phyloP scores from a whole-genome alignment of 1,284 basidiomycete species.

The Heterobasidion irregulare region DNA sequence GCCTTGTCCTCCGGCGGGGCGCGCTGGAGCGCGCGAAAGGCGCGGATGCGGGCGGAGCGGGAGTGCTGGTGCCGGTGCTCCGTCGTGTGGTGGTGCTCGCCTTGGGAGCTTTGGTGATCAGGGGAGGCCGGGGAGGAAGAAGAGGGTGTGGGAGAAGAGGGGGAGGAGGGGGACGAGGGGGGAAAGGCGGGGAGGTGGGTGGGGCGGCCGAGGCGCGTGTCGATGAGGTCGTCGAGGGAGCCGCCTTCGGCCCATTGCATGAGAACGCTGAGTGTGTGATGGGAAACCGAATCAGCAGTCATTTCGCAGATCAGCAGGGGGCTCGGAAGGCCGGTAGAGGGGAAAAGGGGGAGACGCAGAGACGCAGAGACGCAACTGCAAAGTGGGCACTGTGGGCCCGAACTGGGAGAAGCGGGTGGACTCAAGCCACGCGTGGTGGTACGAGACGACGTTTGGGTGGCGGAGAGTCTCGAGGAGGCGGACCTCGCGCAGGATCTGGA shows the following conservation, averaged over 20 bases:
- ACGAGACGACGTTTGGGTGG: conserved; percentile 90
- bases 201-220: conserved; percentile 54
- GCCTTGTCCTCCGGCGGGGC: conserved; percentile 58
- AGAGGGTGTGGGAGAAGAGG: conserved; percentile 16
- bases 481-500: conserved; percentile 76
- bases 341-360: too few species aligned
- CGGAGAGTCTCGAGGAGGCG: conserved; percentile 79
- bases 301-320: background rate
- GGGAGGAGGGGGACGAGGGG: conserved; percentile 18
- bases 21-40: conserved; percentile 62
- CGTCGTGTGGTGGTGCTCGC: too few species aligned
- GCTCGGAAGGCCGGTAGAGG: too few species aligned
- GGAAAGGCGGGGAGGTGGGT: conserved; percentile 12
- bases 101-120: background rate
- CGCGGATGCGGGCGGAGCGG: conserved; percentile 63
- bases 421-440: conserved; percentile 95
- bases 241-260: conserved; percentile 95
- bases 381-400: conserved; percentile 74
- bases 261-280: conserved; percentile 48
- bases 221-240: conserved; percentile 75
- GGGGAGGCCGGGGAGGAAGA: conserved; percentile 9
- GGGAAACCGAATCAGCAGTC: background rate
- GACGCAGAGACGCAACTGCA: conserved; percentile 17
- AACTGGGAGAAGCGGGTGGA: conserved; percentile 76
- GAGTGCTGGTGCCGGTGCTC: conserved; percentile 4